Percentiles rank a stretch among this genome's conserved stretches.
Conservation (phyloP, 306 rosid genomes). For the Datisca glomerata region DNA sequence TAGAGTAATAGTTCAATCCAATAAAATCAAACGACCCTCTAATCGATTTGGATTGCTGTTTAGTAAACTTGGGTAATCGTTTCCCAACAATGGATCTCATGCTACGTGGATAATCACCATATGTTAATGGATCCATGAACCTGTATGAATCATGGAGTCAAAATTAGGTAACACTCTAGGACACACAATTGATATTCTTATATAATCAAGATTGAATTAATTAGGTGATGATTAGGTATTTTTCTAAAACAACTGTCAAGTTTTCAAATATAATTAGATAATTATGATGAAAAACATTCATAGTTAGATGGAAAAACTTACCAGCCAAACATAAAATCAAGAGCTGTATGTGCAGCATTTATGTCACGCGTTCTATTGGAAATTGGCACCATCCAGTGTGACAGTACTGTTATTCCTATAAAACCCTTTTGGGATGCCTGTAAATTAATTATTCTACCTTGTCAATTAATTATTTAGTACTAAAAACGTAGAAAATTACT, state of each 20-base stretch:
- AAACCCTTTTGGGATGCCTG: slow-evolving; percentile 51
- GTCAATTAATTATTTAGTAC: neutral
- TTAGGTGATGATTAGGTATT: no score
- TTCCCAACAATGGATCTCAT: slow-evolving; percentile 41
- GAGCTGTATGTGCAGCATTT: slow-evolving; percentile 30
- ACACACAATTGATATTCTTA: neutral
- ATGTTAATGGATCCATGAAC: slow-evolving; percentile 50
- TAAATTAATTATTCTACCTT: neutral
- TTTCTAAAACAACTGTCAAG: neutral
- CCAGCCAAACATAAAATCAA: slow-evolving; percentile 68
- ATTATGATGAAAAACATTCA: no score
- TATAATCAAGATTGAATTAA: neutral
- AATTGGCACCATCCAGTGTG: slow-evolving; percentile 35
- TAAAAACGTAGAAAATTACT: no score
- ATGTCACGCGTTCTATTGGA: slow-evolving; percentile 12
- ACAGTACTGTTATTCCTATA: slow-evolving; percentile 36
- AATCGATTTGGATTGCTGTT: slow-evolving; percentile 28
- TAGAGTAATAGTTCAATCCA: slow-evolving; percentile 49
- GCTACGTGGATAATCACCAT: slow-evolving; percentile 52
- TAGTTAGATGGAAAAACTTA: slow-evolving; percentile 7
- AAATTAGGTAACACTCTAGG: no score
- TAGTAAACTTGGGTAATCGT: slow-evolving; percentile 39
- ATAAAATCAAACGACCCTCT: slow-evolving; percentile 51
- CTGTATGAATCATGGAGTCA: slow-evolving; percentile 15
- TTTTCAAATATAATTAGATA: neutral